These are phyloP conservation scores for Pouteria campechiana DNA, from an alignment of 179 eudicot species.

Conservation along the genomic window DNA sequence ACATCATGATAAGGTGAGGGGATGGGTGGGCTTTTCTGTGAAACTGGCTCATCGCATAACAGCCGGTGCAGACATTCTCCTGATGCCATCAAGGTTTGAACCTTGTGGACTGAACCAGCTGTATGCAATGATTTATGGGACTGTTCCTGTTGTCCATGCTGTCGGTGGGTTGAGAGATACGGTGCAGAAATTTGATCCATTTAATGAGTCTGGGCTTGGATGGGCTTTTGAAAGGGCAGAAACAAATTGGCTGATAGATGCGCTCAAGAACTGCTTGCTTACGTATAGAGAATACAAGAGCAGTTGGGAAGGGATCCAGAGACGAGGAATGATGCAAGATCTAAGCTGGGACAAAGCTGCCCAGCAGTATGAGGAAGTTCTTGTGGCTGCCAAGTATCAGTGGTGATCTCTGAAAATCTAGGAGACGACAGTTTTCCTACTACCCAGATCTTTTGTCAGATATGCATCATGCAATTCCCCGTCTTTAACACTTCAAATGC, in stretches of 20 bases:
- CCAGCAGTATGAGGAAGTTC: constrained; percentile 64
- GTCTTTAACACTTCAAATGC: too few species aligned
- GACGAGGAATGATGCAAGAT: constrained; percentile 73
- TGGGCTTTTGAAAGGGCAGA: constrained; percentile 84
- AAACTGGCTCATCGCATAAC: constrained; percentile 83
- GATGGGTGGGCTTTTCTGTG: constrained; percentile 95
- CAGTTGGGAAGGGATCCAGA: constrained; percentile 82
- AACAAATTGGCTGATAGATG: constrained; percentile 39
- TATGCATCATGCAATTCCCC: too few species aligned
- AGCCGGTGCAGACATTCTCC: constrained; percentile 86
- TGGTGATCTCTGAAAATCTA: constrained; percentile 45
- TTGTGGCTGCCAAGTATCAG: constrained; percentile 83
- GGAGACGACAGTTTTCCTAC: too few species aligned
- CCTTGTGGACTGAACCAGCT: constrained; percentile 97
- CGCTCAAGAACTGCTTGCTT: constrained; percentile 71
- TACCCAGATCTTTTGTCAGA: too few species aligned
- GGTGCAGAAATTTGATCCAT: constrained; percentile 78
- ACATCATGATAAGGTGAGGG: constrained; percentile 46
- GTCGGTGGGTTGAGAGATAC: constrained; percentile 94
- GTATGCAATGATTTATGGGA: constrained; percentile 89
- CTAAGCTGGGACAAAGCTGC: constrained; percentile 93
- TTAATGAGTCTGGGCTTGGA: constrained; percentile 56
- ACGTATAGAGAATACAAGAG: constrained; percentile 58
- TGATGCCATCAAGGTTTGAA: constrained; percentile 96
- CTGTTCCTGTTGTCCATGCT: constrained; percentile 88